Evolutionary conservation across 2,329 filamentous ascomycete species (phyloP), one percentile per base, ranked within the genome.

Genomic region (Stylonectria norvegica): DNA sequence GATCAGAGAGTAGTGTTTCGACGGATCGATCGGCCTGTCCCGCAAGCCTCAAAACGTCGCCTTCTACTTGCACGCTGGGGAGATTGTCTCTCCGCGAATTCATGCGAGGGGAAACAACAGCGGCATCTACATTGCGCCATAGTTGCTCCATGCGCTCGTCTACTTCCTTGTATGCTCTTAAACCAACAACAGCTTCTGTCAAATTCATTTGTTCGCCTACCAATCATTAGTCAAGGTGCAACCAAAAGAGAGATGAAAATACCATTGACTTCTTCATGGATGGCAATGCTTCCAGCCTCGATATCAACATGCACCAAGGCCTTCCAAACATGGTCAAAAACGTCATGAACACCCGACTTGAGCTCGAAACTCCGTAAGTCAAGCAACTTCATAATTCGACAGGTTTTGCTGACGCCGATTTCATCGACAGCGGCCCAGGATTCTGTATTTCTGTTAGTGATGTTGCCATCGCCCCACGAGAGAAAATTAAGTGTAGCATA

Each of bases 281-380:
- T 73, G 1, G 69, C 73, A 6, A 93, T 65, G 32, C 65, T 72
- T 7, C 70, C 68, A 7, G 69, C 64, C 16, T 76, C 68, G 1
- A 70, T 62, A 55, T 91, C 79, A 14, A 89, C 64, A 2, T 71
- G 64, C 10, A 95, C 68, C 30, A 91, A 68, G 0, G 73, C 69
- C 42, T 77, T 76, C 88, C 89, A 96, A n/a, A 82, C 75, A 39
- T 73, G 71, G 30, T 79, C 76, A 27, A 93, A 75, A 7, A 79
- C 77, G 28, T 84, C 77, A 42, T 81, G 76, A 16, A 93, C 75
- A 15, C 77, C 72, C 2, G 76, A 73, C 47, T 82, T 83, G 41
- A 95, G 68, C 53, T 83, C 79, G 18, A 79, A 79, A 2, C 79
- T 75, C 47, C 83, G 78, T 31, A 79, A 64, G 46, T 82, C 74